Conservation (phyloP, 2,329 filamentous ascomycete genomes). For the Cadophora malorum region DNA sequence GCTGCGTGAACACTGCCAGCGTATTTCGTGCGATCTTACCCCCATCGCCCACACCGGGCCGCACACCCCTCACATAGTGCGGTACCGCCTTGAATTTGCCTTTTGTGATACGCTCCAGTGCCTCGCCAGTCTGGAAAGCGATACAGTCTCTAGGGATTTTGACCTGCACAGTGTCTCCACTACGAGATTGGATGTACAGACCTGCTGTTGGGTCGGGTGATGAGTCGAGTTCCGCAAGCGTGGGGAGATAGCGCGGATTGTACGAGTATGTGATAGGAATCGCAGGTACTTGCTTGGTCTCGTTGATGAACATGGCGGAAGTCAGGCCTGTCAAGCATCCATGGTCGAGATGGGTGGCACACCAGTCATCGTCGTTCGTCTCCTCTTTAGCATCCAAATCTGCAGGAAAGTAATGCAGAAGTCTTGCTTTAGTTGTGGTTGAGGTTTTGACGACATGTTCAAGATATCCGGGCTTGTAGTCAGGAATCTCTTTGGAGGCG, state of each 20-base stretch:
- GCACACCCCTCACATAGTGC: conserved; percentile 87
- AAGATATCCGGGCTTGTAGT: conserved; percentile 79
- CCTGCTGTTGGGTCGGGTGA: conserved; percentile 87
- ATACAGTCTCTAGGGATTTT: conserved; percentile 90
- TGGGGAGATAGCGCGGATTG: conserved; percentile 48
- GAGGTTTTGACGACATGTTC: conserved; percentile 87
- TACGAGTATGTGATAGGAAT: conserved; percentile 43
- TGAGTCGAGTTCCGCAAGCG: conserved; percentile 71
- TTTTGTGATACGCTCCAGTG: conserved; percentile 87
- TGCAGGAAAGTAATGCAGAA: conserved; percentile 91
- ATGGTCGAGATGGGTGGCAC: conserved; percentile 87
- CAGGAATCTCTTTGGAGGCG: conserved; percentile 77
- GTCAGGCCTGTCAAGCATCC: conserved; percentile 94
- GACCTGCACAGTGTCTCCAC: conserved; percentile 85
- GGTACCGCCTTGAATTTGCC: conserved; percentile 93
- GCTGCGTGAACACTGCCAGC: conserved; percentile 95
- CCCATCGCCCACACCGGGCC: conserved; percentile 56
- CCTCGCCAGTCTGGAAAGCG: conserved; percentile 95
- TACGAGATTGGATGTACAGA: conserved; percentile 90
- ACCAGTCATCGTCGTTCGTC: conserved; percentile 84
- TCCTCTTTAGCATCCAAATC: conserved; percentile 48
- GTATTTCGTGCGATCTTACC: conserved; percentile 79
- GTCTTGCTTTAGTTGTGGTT: conserved; percentile 85
- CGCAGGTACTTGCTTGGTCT: conserved; percentile 54
- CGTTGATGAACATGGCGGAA: conserved; percentile 95